Percentiles rank a stretch among this genome's conserved stretches.
These are phyloP conservation scores for Phytophthora multivora DNA, from an alignment of 352 stramenopile genomes.

Conservation along the genomic window DNA sequence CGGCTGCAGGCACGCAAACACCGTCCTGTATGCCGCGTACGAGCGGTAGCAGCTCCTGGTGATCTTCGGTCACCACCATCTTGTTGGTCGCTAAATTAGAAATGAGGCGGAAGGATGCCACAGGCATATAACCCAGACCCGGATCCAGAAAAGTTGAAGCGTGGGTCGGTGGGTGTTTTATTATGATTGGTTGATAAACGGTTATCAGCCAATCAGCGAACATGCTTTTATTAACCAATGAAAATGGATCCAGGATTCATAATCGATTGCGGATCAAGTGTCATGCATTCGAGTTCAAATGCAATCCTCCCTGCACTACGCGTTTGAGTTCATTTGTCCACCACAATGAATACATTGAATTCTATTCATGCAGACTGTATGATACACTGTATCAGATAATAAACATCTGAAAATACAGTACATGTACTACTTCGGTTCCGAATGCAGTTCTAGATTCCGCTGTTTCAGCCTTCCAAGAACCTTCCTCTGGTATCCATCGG, in stretches of 20 bases:
- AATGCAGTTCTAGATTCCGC: conserved; percentile 4
- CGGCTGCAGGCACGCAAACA: conserved; percentile 59
- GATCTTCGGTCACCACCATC: conserved; percentile 29
- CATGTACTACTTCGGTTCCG: too few species aligned
- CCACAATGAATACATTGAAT: too few species aligned
- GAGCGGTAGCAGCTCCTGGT: conserved; percentile 38
- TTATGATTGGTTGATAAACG: conserved; percentile 5
- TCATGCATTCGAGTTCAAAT: background rate
- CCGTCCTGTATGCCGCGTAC: conserved; percentile 30
- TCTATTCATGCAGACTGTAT: too few species aligned
- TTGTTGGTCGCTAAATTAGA: conserved; percentile 13
- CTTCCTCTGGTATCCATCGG: background rate
- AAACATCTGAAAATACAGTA: background rate
- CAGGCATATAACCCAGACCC: conserved; percentile 10
- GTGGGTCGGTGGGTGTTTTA: conserved; percentile 9
- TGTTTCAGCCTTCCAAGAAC: conserved; percentile 12
- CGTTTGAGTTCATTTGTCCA: too few species aligned
- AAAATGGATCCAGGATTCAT: background rate
- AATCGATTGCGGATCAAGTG: conserved; percentile 17
- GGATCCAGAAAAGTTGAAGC: conserved; percentile 18
- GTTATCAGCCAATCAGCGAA: background rate
- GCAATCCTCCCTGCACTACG: too few species aligned
- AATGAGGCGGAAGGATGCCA: conserved; percentile 29
- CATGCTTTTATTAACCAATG: background rate
- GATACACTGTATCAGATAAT: background rate